Percentiles rank a stretch among this genome's conserved stretches.
phyloP scores from a whole-genome alignment of 2,329 filamentous ascomycete genomes.

The Botryotinia narcissicola region DNA sequence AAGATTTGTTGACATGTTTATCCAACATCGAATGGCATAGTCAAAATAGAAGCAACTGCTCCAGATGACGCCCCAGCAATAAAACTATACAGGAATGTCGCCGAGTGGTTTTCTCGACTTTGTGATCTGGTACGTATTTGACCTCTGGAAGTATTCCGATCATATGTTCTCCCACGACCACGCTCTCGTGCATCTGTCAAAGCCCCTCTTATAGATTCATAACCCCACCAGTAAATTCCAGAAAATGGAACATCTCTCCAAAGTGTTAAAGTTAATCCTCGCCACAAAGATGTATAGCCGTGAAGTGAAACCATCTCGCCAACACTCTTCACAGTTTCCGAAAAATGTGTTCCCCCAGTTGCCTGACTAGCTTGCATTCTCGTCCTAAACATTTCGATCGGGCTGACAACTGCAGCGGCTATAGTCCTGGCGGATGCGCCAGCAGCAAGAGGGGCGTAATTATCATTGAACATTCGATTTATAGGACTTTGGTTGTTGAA shows the following conservation, averaged over 20 bases:
- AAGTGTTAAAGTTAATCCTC: slow-evolving; percentile 83
- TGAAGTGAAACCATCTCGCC: slow-evolving; percentile 73
- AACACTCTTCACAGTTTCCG: slow-evolving; percentile 73
- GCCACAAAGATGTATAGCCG: slow-evolving; percentile 83
- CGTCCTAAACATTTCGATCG: slow-evolving; percentile 92
- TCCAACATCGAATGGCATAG: slow-evolving; percentile 94
- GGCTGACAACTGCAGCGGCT: slow-evolving; percentile 79
- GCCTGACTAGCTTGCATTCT: slow-evolving; percentile 77
- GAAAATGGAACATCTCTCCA: slow-evolving; percentile 98
- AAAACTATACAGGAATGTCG: slow-evolving; percentile 87
- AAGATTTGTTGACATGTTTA: slow-evolving; percentile 92
- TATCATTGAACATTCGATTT: slow-evolving; percentile 58
- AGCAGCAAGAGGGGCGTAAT: slow-evolving; percentile 75
- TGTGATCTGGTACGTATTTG: slow-evolving; percentile 55
- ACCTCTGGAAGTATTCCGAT: slow-evolving; percentile 42
- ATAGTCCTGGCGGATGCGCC: slow-evolving; percentile 75
- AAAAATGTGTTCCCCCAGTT: slow-evolving; percentile 64
- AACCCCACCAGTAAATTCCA: slow-evolving; percentile 97
- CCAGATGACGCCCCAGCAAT: slow-evolving; percentile 81
- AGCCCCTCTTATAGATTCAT: slow-evolving; percentile 74
- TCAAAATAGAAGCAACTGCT: slow-evolving; percentile 80
- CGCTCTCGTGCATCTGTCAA: slow-evolving; percentile 67
- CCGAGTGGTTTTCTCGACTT: slow-evolving; percentile 66
- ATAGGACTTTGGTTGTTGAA: slow-evolving; percentile 72
- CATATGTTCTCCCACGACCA: slow-evolving; percentile 44